Conservation (phyloP, 345 rosid species). For the Mercurialis annua region DNA sequence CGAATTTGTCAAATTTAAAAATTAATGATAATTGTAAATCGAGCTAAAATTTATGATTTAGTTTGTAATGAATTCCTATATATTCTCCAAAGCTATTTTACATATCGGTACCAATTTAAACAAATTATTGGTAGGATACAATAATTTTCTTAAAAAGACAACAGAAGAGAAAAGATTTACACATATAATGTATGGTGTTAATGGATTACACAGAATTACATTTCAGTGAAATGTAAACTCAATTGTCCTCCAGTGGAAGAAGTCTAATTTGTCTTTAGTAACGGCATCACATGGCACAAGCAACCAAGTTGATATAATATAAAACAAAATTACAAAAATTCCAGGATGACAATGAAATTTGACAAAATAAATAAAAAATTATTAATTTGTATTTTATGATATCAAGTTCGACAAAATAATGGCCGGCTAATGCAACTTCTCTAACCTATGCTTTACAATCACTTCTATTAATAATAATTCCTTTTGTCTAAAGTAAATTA, state of each 20-base stretch:
- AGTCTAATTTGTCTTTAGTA: conserved; percentile 48
- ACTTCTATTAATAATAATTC: no score
- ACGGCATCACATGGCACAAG: conserved; percentile 36
- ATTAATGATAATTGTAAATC: no score
- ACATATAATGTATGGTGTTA: not conserved
- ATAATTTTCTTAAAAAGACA: no score
- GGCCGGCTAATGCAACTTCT: conserved; percentile 66
- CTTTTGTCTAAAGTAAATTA: conserved; percentile 9
- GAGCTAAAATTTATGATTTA: no score
- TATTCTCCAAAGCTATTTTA: no score
- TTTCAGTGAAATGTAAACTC: conserved; percentile 10
- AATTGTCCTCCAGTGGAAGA: conserved; percentile 24
- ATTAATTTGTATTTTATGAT: conserved; percentile 22
- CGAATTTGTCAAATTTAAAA: no score
- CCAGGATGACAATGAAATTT: conserved; percentile 32
- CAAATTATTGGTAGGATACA: no score
- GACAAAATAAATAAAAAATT: no score
- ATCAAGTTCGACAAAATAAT: conserved; percentile 47
- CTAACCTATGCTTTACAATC: conserved; percentile 44
- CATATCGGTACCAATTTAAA: no score
- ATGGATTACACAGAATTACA: not conserved
- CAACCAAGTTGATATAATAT: conserved; percentile 23
- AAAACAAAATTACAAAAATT: not conserved
- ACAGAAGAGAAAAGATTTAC: not conserved
- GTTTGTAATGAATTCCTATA: no score